Evolutionary conservation across 2,329 filamentous ascomycete genomes (phyloP).

Genomic region (Diaporthe citri): DNA sequence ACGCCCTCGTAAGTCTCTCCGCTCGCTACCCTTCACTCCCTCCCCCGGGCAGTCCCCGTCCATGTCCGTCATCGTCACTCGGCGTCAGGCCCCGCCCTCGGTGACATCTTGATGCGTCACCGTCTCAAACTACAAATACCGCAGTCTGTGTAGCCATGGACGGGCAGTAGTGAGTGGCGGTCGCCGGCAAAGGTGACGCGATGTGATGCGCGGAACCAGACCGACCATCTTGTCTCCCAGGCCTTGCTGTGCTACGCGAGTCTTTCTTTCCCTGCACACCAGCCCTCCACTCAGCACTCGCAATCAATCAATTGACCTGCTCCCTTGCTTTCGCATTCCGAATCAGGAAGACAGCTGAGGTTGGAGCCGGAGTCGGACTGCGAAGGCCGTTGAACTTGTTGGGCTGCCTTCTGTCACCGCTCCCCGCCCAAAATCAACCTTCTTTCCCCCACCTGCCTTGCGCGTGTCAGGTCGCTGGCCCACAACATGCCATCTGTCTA

Average conservation of each 20-base stretch:
- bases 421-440: neutral
- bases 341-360: neutral
- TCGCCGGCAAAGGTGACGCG: neutral
- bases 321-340: neutral
- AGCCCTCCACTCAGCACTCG: neutral
- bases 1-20: constrained; percentile 55
- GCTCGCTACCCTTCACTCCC: neutral
- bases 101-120: neutral
- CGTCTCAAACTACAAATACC: constrained; percentile 10
- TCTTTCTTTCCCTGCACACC: neutral
- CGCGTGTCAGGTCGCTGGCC: constrained; percentile 24
- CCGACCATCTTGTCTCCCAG: neutral
- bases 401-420: neutral
- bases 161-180: neutral
- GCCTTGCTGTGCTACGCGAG: neutral
- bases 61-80: constrained; percentile 6
- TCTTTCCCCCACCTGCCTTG: neutral
- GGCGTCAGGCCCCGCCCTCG: neutral
- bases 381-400: neutral
- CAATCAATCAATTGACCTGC: neutral
- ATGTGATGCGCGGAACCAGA: neutral
- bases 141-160: neutral
- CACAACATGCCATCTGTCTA: constrained; percentile 27
- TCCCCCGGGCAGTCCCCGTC: neutral
- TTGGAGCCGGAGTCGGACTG: neutral